phyloP scores from a whole-genome alignment of 2,329 filamentous ascomycete species.

The Scedosporium apiospermum region DNA sequence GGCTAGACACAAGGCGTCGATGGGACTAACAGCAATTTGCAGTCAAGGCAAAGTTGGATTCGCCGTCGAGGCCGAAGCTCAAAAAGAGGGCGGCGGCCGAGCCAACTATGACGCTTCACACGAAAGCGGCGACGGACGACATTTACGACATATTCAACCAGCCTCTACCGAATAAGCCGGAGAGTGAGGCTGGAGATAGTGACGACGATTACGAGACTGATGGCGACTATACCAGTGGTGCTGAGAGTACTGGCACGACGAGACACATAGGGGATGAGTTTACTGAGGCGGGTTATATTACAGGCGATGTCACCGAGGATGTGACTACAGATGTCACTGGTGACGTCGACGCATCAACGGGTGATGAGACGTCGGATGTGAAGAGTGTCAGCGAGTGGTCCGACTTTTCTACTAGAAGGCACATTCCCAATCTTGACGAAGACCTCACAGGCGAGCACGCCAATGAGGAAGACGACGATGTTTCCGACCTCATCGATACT shows the following conservation, averaged over 20 bases:
- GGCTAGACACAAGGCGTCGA: neutral
- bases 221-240: constrained; percentile 72
- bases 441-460: constrained; percentile 19
- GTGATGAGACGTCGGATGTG: constrained; percentile 33
- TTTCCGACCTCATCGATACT: constrained; percentile 30
- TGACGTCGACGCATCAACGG: constrained; percentile 10
- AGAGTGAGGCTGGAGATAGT: constrained; percentile 35
- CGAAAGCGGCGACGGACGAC: constrained; percentile 88
- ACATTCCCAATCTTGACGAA: constrained; percentile 44
- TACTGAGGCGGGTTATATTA: constrained; percentile 5
- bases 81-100: constrained; percentile 62
- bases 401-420: constrained; percentile 68
- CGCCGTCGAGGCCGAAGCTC: constrained; percentile 75
- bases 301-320: constrained; percentile 1
- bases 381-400: constrained; percentile 77
- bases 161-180: constrained; percentile 33
- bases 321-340: neutral
- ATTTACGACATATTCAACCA: constrained; percentile 97
- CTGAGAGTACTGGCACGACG: constrained; percentile 74
- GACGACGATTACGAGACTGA: constrained; percentile 66
- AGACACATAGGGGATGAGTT: constrained; percentile 46
- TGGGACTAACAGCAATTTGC: constrained; percentile 22
- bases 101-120: constrained; percentile 98
- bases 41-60: constrained; percentile 93
- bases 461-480: constrained; percentile 22